These are phyloP conservation scores for Arthrobotrys entomopaga DNA, from an alignment of 2,329 filamentous ascomycete species.

Conservation along the genomic window DNA sequence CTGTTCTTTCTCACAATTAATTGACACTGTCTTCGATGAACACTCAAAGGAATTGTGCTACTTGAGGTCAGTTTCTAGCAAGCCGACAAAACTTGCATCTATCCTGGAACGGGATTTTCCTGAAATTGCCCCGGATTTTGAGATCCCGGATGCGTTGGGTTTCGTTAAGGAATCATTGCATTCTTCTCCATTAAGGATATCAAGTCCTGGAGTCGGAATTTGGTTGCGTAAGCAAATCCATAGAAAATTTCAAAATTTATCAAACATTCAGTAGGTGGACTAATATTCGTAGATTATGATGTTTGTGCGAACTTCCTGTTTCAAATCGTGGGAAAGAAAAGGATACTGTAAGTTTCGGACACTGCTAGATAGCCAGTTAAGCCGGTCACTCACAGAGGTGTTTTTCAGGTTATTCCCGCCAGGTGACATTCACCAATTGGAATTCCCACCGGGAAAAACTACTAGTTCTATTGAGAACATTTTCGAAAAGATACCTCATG, in stretches of 20 bases:
- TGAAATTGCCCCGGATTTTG: slow-evolving; percentile 74
- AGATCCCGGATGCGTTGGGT: slow-evolving; percentile 71
- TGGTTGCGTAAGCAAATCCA: slow-evolving; percentile 69
- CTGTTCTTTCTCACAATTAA: slow-evolving; percentile 74
- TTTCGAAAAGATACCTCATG: slow-evolving; percentile 63
- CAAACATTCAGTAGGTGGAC: slow-evolving; percentile 11
- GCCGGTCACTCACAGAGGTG: neutral
- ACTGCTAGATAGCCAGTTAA: neutral
- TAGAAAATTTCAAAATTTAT: neutral
- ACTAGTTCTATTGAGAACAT: slow-evolving; percentile 83
- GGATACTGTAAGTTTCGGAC: slow-evolving; percentile 58
- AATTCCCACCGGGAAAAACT: slow-evolving; percentile 79
- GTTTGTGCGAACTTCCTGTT: slow-evolving; percentile 89
- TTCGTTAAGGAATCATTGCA: slow-evolving; percentile 73
- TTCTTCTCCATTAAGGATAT: slow-evolving; percentile 82
- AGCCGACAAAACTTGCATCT: slow-evolving; percentile 39
- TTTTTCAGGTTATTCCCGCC: slow-evolving; percentile 79
- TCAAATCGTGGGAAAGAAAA: slow-evolving; percentile 79
- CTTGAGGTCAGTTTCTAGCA: slow-evolving; percentile 38
- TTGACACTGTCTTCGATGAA: slow-evolving; percentile 65
- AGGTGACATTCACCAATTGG: slow-evolving; percentile 74
- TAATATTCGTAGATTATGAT: slow-evolving; percentile 61
- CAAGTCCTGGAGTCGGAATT: slow-evolving; percentile 77
- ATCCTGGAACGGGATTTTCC: slow-evolving; percentile 78
- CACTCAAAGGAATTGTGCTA: slow-evolving; percentile 18